phyloP scores from a whole-genome alignment of 2,329 filamentous ascomycete genomes.

The Sporothrix inflata region DNA sequence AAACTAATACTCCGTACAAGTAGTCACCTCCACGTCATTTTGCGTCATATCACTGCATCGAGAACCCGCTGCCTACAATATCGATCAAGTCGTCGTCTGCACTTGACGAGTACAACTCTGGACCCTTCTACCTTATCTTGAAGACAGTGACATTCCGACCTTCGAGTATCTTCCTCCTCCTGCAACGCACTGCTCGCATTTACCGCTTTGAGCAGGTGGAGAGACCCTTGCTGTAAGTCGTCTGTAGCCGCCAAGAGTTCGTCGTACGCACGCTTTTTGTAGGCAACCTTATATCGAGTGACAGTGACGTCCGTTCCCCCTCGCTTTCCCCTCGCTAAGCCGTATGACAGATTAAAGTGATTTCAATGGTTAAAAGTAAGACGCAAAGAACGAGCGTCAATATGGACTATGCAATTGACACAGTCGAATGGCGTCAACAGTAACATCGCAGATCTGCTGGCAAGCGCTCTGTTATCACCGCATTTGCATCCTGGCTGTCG shows the following conservation, averaged over 20 bases:
- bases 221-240: not conserved
- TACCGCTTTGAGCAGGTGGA: not conserved
- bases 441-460: not conserved
- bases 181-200: not conserved
- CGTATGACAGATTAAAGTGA: not conserved
- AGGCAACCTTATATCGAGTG: not conserved
- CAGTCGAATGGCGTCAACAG: not conserved
- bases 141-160: not conserved
- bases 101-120: not conserved
- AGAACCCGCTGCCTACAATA: not conserved
- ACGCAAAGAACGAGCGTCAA: not conserved
- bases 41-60: not conserved
- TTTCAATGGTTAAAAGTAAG: not conserved
- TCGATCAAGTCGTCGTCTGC: not conserved
- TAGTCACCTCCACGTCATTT: not conserved
- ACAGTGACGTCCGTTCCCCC: not conserved
- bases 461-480: not conserved
- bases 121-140: not conserved
- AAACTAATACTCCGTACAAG: no score
- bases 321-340: not conserved
- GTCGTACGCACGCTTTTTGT: constrained; percentile 16
- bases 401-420: not conserved
- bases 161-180: not conserved
- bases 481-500: not conserved
- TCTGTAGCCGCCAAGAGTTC: not conserved